Conservation (phyloP, 345 rosid genomes). For the Syzygium grande region DNA sequence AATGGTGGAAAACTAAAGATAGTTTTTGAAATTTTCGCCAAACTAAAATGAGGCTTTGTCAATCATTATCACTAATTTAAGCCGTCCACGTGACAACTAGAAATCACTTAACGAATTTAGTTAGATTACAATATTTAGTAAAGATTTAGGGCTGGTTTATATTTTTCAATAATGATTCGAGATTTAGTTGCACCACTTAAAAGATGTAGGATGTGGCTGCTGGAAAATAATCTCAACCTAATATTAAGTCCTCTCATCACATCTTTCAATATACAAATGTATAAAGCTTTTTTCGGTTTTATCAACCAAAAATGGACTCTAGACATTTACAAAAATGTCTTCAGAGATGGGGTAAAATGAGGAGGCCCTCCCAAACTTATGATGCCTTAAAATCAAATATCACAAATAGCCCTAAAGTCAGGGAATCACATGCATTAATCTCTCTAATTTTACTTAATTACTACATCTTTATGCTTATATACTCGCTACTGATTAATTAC, state of each 20-base stretch:
- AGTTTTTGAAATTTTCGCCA: background rate
- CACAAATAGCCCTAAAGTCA: background rate
- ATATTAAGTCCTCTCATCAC: background rate
- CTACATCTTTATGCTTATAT: background rate
- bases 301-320: background rate
- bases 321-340: background rate
- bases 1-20: background rate
- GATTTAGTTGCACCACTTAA: background rate
- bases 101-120: background rate
- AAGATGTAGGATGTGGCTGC: background rate
- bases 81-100: background rate
- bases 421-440: background rate
- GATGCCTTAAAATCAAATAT: background rate
- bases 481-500: background rate
- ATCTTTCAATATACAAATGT: background rate
- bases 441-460: background rate
- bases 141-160: background rate
- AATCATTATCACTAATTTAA: background rate
- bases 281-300: background rate
- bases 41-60: background rate
- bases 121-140: background rate
- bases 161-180: fast-evolving
- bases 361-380: background rate
- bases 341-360: background rate
- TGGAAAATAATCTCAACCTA: background rate